Conservation (phyloP, 1,284 basidiomycete genomes). For the Leccinum pachyderme region DNA sequence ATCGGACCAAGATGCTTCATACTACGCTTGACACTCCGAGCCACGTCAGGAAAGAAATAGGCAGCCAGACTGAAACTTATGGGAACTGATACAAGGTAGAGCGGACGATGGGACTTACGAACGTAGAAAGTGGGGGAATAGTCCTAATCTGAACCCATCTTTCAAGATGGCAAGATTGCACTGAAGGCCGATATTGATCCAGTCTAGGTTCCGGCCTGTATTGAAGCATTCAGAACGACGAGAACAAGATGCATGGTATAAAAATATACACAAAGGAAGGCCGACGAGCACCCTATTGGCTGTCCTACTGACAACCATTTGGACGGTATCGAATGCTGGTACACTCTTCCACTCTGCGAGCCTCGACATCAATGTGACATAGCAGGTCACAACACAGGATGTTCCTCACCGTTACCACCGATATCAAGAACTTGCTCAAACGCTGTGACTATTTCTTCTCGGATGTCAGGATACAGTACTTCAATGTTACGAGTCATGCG, state of each 20-base stretch:
- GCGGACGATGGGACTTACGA: slow-evolving; percentile 31
- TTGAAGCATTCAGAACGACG: background rate
- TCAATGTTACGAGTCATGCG: background rate
- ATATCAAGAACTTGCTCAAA: slow-evolving; percentile 28
- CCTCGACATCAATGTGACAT: background rate
- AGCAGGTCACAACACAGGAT: background rate
- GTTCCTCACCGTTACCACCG: slow-evolving; percentile 14
- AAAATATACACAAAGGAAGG: slow-evolving; percentile 37
- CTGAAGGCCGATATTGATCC: slow-evolving; percentile 34
- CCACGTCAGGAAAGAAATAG: background rate
- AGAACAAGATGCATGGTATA: too few species aligned
- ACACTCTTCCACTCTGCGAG: slow-evolving; percentile 33
- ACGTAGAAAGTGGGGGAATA: slow-evolving; percentile 39
- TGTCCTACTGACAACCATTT: slow-evolving; percentile 30
- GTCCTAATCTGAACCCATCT: slow-evolving; percentile 26
- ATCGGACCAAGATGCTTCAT: slow-evolving; percentile 34
- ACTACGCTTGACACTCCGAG: background rate
- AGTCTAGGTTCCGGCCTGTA: slow-evolving; percentile 41
- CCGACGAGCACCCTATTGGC: slow-evolving; percentile 42
- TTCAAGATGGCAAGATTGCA: slow-evolving; percentile 35
- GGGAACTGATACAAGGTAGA: background rate
- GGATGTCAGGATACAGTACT: slow-evolving; percentile 10
- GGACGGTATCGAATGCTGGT: slow-evolving; percentile 13
- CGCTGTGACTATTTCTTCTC: slow-evolving; percentile 32
- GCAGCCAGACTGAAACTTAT: slow-evolving; percentile 1